These are phyloP conservation scores for Tricholoma matsutake DNA, from an alignment of 768 basidiomycete species.

Conservation along the genomic window DNA sequence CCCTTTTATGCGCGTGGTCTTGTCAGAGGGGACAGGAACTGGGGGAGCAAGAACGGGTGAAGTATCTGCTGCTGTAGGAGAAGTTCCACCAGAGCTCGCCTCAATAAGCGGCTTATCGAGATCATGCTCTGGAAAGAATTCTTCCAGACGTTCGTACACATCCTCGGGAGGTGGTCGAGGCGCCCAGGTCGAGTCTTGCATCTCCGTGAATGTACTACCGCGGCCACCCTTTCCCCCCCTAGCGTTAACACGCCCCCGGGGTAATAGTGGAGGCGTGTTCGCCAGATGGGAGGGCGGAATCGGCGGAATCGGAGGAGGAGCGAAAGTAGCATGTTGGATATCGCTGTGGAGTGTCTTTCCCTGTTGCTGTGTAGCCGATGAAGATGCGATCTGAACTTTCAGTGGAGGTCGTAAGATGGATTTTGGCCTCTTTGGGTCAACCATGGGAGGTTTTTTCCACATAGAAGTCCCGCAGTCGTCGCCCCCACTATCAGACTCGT, in stretches of 20 bases:
- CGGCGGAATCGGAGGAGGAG: slow-evolving; percentile 17
- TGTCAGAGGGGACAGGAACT: slow-evolving; percentile 20
- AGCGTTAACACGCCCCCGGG: slow-evolving; percentile 25
- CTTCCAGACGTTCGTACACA: slow-evolving; percentile 88
- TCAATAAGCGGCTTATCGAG: slow-evolving; percentile 96
- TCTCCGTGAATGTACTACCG: slow-evolving; percentile 61
- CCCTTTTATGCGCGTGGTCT: slow-evolving; percentile 48
- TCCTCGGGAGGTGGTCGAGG: slow-evolving; percentile 89
- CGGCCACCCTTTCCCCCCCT: slow-evolving; percentile 29
- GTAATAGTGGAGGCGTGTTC: slow-evolving; percentile 19
- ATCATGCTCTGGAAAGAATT: slow-evolving; percentile 95
- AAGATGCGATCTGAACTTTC: slow-evolving; percentile 41
- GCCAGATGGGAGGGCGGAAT: slow-evolving; percentile 17
- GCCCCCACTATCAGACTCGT: slow-evolving; percentile 48
- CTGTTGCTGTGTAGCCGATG: slow-evolving; percentile 11
- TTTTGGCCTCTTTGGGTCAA: slow-evolving; percentile 22
- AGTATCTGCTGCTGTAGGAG: slow-evolving; percentile 64
- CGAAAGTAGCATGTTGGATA: slow-evolving; percentile 18
- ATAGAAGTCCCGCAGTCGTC: slow-evolving; percentile 40
- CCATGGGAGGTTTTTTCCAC: slow-evolving; percentile 41
- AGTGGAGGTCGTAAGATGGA: slow-evolving; percentile 40
- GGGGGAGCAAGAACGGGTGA: slow-evolving; percentile 39
- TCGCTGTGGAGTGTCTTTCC: slow-evolving; percentile 5
- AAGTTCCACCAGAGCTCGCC: slow-evolving; percentile 73
- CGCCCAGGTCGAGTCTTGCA: slow-evolving; percentile 76